These are phyloP conservation scores for Exophiala mesophila DNA, from an alignment of 2,329 filamentous ascomycete genomes.

Conservation along the genomic window DNA sequence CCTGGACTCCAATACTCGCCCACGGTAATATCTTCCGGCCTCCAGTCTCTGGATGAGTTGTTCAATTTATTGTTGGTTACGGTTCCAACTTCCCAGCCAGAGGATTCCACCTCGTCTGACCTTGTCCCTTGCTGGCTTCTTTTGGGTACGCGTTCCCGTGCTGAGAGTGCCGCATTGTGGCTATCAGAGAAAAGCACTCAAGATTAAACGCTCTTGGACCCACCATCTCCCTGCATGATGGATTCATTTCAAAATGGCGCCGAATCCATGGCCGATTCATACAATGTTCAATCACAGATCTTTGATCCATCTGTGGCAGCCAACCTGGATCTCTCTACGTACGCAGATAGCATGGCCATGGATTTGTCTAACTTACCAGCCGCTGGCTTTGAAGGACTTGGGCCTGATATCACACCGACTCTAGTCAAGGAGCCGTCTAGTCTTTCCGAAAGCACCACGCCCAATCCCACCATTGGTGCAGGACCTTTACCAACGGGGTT, in stretches of 20 bases:
- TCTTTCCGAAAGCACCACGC: conserved; percentile 15
- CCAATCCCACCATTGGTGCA: conserved; percentile 46
- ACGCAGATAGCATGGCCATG: conserved; percentile 46
- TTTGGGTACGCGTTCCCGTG: no score
- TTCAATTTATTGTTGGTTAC: no score
- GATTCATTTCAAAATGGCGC: conserved; percentile 15
- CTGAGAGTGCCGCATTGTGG: no score
- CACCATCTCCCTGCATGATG: conserved; percentile 12
- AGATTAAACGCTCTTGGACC: conserved; percentile 3
- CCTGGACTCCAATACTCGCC: no score
- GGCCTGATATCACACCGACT: conserved; percentile 8
- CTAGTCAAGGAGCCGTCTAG: conserved; percentile 17
- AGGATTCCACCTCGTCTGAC: no score
- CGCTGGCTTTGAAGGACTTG: conserved; percentile 11
- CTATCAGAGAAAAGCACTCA: no score
- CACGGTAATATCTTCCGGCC: background rate
- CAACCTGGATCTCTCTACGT: conserved; percentile 42
- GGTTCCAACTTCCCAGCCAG: no score
- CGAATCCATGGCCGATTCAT: conserved; percentile 20
- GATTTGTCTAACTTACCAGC: conserved; percentile 26
- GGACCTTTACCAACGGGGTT: conserved; percentile 54
- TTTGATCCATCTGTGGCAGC: conserved; percentile 32
- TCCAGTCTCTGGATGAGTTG: background rate
- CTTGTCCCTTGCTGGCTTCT: no score
- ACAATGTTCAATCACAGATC: conserved; percentile 20